phyloP scores from a whole-genome alignment of 352 stramenopile genomes.

The Blastocystis sp. region DNA sequence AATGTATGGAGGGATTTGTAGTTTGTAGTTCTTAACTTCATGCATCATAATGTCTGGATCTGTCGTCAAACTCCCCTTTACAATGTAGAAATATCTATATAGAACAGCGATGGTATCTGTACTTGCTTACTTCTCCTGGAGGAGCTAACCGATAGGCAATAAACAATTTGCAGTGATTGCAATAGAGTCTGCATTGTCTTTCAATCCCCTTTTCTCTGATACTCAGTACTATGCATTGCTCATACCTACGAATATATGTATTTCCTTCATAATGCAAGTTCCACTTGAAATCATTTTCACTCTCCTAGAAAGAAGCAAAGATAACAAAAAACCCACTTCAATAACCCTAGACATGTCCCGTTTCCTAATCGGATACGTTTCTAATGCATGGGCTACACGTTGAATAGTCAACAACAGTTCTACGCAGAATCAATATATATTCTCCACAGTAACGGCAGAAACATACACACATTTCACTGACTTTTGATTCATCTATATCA shows the following conservation, averaged over 20 bases:
- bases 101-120: not conserved
- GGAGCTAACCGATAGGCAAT: slow-evolving; percentile 2
- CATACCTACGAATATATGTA: slow-evolving; percentile 52
- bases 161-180: slow-evolving; percentile 21
- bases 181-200: slow-evolving; percentile 9
- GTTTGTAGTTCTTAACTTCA: slow-evolving; percentile 44
- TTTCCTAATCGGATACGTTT: slow-evolving; percentile 24
- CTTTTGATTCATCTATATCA: not conserved
- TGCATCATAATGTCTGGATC: slow-evolving; percentile 45
- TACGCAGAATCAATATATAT: slow-evolving; percentile 55
- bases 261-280: slow-evolving; percentile 25
- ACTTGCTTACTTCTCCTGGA: slow-evolving; percentile 6
- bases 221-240: not conserved
- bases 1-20: slow-evolving; percentile 33
- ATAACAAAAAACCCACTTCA: not conserved
- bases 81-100: slow-evolving; percentile 51
- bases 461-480: slow-evolving; percentile 46
- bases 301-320: not conserved
- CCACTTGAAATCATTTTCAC: slow-evolving; percentile 15
- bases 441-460: slow-evolving; percentile 53
- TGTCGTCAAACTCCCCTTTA: slow-evolving; percentile 25
- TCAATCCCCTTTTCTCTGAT: slow-evolving; percentile 27
- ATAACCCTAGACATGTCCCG: slow-evolving; percentile 40
- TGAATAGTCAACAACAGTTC: not conserved
- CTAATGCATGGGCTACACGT: not conserved